Base-by-base conservation (phyloP, 2,329 filamentous ascomycete species). In the Diaporthe vaccinii region DNA sequence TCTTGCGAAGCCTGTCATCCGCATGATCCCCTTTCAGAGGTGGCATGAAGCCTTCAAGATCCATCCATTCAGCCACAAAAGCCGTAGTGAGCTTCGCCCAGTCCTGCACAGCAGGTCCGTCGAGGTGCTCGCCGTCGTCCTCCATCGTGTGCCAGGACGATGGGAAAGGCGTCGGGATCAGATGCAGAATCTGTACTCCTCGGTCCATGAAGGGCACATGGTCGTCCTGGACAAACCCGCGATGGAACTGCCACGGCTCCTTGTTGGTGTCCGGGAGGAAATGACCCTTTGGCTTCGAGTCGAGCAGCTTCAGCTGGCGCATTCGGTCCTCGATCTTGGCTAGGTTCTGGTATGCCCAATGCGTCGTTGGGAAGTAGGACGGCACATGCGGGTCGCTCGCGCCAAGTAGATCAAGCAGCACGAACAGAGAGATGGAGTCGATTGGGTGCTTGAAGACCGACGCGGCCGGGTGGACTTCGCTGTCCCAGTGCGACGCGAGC, bases 371-470 rank as follows among this genome's bases (percentile, higher is more conserved):
- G 82, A 97, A 98, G 85, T 96, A 98, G 0, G 95, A 97, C 1
- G 95, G 95, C 1, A 99, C 89, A 0, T 80, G 85, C 0, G 96
- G 95, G 57, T 90, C 84, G 15, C 90, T 84, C 0, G 91, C 86
- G 12, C 97, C 97, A 0, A 98, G 91, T 12, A 98, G 89, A 82
- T 98, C 97, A 41, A 98, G 90, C n/a, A 98, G 91, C 12, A 98
- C 88, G 82, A 98, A 98, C 15, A 96, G 85, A 55, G 91, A 91
- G 77, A 97, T 96, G 71, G 94, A 93, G 39, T 89, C 89, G 6
- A 97, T 84, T 0, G 91, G 90, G 41, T 90, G 95, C 77, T 89
- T 90, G 84, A 93, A 96, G 4, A 88, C 91, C 4, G 93, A 92
- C 81, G 91, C 87, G 2, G 93, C 92, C 4, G 93, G 90, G 80